Percentiles rank a stretch among this genome's conserved stretches.
Conservation (phyloP, 108 stramenopile species). For the Stephanodiscus triporus region DNA sequence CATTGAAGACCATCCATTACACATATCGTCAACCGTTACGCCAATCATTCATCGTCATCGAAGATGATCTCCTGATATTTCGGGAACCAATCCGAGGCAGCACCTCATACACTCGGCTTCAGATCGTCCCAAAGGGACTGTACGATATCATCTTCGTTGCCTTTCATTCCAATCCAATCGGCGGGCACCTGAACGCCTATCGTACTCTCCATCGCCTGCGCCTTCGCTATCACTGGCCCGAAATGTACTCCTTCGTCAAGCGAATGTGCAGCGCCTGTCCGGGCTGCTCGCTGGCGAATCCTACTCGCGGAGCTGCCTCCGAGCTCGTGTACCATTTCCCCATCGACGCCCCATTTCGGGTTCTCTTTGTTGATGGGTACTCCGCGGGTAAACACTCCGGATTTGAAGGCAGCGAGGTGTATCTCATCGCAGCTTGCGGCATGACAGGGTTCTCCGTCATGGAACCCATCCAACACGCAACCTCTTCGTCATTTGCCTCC, state of each 20-base stretch:
- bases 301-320: background rate
- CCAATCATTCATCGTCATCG: background rate
- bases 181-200: constrained; percentile 7
- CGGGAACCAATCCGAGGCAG: constrained; percentile 1
- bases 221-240: too few species aligned
- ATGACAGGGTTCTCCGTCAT: constrained; percentile 11
- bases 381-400: background rate
- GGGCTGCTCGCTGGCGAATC: background rate
- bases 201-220: constrained; percentile 14
- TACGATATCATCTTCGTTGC: constrained; percentile 27
- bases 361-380: background rate
- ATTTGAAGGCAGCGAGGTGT: constrained; percentile 13
- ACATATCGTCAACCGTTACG: background rate
- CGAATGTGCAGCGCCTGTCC: too few species aligned
- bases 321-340: background rate
- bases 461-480: background rate
- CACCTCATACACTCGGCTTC: constrained; percentile 5
- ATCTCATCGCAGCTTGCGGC: too few species aligned
- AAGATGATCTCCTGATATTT: background rate
- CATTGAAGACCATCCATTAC: background rate
- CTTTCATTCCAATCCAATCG: constrained; percentile 31
- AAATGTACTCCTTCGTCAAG: too few species aligned
- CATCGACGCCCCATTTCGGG: background rate
- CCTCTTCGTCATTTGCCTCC: constrained; percentile 8
- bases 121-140: background rate